Conservation (phyloP, 2,329 filamentous ascomycete species). For the Microsporum audouinii region DNA sequence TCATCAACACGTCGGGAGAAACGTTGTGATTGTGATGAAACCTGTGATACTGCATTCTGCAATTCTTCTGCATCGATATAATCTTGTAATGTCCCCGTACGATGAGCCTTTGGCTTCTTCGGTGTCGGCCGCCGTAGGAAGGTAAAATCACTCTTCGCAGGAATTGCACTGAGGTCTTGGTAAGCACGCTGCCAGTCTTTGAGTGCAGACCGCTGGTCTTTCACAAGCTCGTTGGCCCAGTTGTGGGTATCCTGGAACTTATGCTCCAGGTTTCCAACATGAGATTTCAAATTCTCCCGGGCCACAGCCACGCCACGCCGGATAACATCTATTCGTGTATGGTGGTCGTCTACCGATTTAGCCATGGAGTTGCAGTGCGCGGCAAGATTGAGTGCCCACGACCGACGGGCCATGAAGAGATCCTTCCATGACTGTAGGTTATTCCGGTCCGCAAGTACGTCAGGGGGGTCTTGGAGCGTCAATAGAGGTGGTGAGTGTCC, state of each 20-base stretch:
- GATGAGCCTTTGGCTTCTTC: slow-evolving; percentile 33
- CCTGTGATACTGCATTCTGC: slow-evolving; percentile 58
- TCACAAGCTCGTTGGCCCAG: slow-evolving; percentile 36
- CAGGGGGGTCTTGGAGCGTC: slow-evolving; percentile 55
- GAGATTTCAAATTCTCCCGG: slow-evolving; percentile 56
- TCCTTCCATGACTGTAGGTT: slow-evolving; percentile 79
- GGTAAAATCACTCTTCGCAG: slow-evolving; percentile 34
- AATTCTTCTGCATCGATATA: slow-evolving; percentile 65
- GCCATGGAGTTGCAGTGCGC: slow-evolving; percentile 59
- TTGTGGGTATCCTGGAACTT: slow-evolving; percentile 36
- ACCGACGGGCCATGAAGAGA: slow-evolving; percentile 66
- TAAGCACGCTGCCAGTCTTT: slow-evolving; percentile 34
- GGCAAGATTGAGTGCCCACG: slow-evolving; percentile 64
- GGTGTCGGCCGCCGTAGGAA: slow-evolving; percentile 32
- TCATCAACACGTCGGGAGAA: slow-evolving; percentile 51
- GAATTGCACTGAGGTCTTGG: slow-evolving; percentile 29
- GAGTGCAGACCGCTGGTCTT: slow-evolving; percentile 35
- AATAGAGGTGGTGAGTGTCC: slow-evolving; percentile 47
- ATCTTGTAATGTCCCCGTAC: slow-evolving; percentile 54
- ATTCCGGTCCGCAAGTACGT: slow-evolving; percentile 67
- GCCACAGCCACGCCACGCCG: slow-evolving; percentile 67
- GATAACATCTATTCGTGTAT: slow-evolving; percentile 42
- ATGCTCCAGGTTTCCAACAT: slow-evolving; percentile 35
- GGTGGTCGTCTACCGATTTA: slow-evolving; percentile 46
- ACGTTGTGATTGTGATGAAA: slow-evolving; percentile 46